These are phyloP conservation scores for Trichoderma lentiforme DNA, from an alignment of 2,329 filamentous ascomycete species.

Conservation along the genomic window DNA sequence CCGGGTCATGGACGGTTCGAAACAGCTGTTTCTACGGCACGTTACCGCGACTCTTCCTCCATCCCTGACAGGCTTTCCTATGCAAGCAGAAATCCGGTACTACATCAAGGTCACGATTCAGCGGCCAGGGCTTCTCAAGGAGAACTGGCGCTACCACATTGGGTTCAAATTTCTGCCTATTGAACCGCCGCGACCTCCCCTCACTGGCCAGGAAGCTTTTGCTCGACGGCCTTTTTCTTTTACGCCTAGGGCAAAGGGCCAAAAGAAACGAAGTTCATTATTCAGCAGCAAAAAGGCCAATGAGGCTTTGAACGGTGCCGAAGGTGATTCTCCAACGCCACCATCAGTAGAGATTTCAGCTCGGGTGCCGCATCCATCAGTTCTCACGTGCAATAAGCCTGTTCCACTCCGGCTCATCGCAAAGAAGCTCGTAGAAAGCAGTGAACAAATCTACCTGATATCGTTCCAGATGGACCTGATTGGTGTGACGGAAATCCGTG, in stretches of 20 bases:
- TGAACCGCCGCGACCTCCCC: slow-evolving; percentile 72
- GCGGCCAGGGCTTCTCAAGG: slow-evolving; percentile 82
- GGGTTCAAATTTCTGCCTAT: slow-evolving; percentile 89
- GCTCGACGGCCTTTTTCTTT: slow-evolving; percentile 69
- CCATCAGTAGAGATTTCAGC: slow-evolving; percentile 75
- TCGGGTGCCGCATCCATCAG: slow-evolving; percentile 78
- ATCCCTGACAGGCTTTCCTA: slow-evolving; percentile 80
- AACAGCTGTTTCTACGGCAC: slow-evolving; percentile 63
- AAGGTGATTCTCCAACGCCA: slow-evolving; percentile 32
- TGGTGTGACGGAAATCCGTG: slow-evolving; percentile 73
- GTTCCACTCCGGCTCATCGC: slow-evolving; percentile 77
- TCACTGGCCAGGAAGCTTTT: slow-evolving; percentile 73
- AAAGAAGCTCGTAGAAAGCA: slow-evolving; percentile 68
- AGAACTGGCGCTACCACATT: slow-evolving; percentile 70
- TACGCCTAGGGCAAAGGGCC: slow-evolving; percentile 38
- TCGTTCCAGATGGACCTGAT: slow-evolving; percentile 80
- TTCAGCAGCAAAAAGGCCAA: slow-evolving; percentile 45
- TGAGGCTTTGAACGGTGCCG: slow-evolving; percentile 27
- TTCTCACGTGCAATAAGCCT: slow-evolving; percentile 85
- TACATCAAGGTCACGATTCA: slow-evolving; percentile 95
- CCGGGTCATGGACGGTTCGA: slow-evolving; percentile 60
- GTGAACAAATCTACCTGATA: slow-evolving; percentile 69
- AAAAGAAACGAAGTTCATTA: slow-evolving; percentile 56
- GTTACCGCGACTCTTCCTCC: slow-evolving; percentile 85
- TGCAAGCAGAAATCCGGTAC: slow-evolving; percentile 86